phyloP scores from a whole-genome alignment of 1,139 yeast species.

The Diutina ranongensis region DNA sequence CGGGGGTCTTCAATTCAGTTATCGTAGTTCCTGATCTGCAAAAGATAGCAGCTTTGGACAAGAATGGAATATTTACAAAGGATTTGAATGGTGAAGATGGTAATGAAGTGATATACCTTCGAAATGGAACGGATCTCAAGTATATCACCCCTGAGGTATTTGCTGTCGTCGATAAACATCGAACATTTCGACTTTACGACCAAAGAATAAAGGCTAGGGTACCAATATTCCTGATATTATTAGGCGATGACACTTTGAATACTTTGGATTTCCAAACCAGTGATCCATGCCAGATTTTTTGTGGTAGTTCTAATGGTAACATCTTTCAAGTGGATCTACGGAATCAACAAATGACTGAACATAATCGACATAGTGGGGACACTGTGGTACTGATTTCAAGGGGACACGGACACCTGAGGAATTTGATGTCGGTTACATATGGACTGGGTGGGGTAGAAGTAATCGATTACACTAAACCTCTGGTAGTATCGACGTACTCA shows the following conservation, averaged over 20 bases:
- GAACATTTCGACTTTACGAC: neutral
- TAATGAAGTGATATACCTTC: too few relatives aligned
- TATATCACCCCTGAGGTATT: neutral
- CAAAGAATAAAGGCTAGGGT: neutral
- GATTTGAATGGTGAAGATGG: neutral
- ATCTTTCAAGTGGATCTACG: neutral
- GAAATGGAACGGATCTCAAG: neutral
- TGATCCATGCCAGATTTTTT: neutral
- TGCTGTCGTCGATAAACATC: neutral
- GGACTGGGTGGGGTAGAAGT: neutral
- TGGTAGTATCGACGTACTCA: neutral
- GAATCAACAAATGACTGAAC: neutral
- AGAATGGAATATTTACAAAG: neutral
- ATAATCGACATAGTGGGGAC: neutral
- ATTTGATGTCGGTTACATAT: neutral
- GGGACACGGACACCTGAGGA: neutral
- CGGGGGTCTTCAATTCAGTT: neutral
- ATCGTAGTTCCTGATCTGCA: neutral
- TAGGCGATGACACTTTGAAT: neutral
- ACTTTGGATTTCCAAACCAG: neutral
- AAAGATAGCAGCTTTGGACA: neutral
- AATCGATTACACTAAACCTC: neutral
- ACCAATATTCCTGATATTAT: neutral
- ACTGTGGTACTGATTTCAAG: neutral
- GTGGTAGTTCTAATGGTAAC: neutral